A percentile compares a stretch with the other conserved stretches of the same genome.
Conservation (phyloP, 352 stramenopile species). For the Thalassiosira delicatula region DNA sequence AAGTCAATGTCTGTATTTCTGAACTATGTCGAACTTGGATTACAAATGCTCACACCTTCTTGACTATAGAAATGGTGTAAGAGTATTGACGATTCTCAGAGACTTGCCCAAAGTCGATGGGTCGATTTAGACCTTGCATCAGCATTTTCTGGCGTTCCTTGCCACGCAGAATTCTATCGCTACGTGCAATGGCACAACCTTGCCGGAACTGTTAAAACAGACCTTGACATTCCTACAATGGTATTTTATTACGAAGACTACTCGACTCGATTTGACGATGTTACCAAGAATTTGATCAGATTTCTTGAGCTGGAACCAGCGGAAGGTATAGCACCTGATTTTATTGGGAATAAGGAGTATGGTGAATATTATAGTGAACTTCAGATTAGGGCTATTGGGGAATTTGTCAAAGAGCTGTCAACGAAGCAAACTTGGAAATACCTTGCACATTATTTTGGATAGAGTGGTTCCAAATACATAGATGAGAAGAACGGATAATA, state of each 20-base stretch:
- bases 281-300: constrained; percentile 40
- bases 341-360: constrained; percentile 68
- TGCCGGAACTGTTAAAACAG: constrained; percentile 63
- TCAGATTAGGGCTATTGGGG: constrained; percentile 40
- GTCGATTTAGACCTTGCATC: constrained; percentile 43
- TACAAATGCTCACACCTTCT: not conserved
- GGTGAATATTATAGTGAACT: constrained; percentile 64
- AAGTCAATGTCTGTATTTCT: constrained; percentile 19
- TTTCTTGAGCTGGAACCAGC: constrained; percentile 68
- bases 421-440: constrained; percentile 36
- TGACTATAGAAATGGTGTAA: constrained; percentile 36
- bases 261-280: constrained; percentile 63
- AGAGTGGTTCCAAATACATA: too few species aligned
- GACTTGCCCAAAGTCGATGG: constrained; percentile 31
- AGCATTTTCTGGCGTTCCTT: constrained; percentile 42
- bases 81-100: not conserved
- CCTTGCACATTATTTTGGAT: constrained; percentile 58
- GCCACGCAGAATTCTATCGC: constrained; percentile 68
- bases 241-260: constrained; percentile 77
- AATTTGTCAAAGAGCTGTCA: constrained; percentile 45
- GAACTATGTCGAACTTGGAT: too few species aligned
- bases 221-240: constrained; percentile 63
- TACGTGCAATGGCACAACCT: constrained; percentile 80
- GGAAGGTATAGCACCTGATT: constrained; percentile 33
- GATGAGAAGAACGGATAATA: too few species aligned